Evolutionary conservation across 768 basidiomycete genomes (phyloP), one percentile per base, ranked within the genome.

Genomic region (Stropharia rugosoannulata): DNA sequence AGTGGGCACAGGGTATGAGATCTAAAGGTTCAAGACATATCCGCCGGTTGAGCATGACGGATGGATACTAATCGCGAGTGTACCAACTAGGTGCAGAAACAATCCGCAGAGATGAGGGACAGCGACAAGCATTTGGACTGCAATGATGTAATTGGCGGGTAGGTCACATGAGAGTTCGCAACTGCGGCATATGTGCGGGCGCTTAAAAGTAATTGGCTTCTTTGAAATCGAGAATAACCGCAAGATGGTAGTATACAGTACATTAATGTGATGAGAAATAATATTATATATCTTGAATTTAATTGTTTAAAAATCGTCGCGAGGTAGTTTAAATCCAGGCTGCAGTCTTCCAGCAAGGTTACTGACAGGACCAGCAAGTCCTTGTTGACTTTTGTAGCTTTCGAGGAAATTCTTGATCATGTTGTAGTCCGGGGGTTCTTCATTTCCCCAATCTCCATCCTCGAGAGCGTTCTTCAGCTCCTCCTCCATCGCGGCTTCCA

Each of bases 371-470:
- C 97, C 97, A 22, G 91, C 84, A 48, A 91, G 71, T 19, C 97
- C 97, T 7, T 68, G 89, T 66, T 99, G 97, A 59, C 87, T 87
- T 68, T 92, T 93, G 78, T 93, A 98, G 70, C 94, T 96, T 75
- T 97, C 94, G 70, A 98, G 71, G 70, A 99, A 95, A 70, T 97
- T 96, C 73, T 93, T 96, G 76, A 98, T 96, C 64, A 98, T 73
- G 62, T 86, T 86, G 70, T 95, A 97, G 68, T 99, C 93, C 65
- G 83, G 77, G 37, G 77, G 75, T 10, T 74, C 74, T 2, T 73
- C 77, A 41, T 74, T 75, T 27, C 76, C 82, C 19, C 80, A 84
- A n/a, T 84, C 83, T 6, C 77, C 82, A 12, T 66, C 64, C 64
- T 81, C 83, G 45, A 96, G 70, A 0, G 85, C 76, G 8, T 79